phyloP scores from a whole-genome alignment of 495 filamentous ascomycete species.

The Terfezia claveryi region DNA sequence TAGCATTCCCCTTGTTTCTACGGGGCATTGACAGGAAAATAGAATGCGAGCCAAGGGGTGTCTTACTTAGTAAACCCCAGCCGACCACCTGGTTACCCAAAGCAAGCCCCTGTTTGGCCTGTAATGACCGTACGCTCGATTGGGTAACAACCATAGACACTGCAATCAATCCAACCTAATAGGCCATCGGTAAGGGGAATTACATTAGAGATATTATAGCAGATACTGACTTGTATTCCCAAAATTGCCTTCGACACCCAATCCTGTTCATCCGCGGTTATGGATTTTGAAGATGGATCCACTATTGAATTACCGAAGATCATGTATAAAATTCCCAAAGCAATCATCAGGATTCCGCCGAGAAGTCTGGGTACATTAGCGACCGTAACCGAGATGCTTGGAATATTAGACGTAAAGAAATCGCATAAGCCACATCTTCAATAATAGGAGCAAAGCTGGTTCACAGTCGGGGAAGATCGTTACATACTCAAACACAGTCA shows the following conservation, averaged over 20 bases:
- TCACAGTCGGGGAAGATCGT: slow-evolving; percentile 20
- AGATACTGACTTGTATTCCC: slow-evolving; percentile 29
- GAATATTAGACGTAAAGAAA: neutral
- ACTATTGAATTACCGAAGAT: slow-evolving; percentile 54
- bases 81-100: slow-evolving; percentile 72
- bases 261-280: slow-evolving; percentile 5
- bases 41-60: neutral
- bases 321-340: slow-evolving; percentile 54
- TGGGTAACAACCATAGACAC: slow-evolving; percentile 70
- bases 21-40: slow-evolving; percentile 3
- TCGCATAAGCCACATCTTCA: slow-evolving; percentile 27
- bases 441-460: slow-evolving; percentile 50
- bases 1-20: neutral
- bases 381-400: too few species aligned
- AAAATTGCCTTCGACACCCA: slow-evolving; percentile 28
- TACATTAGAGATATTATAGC: neutral
- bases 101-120: slow-evolving; percentile 73
- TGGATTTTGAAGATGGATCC: neutral
- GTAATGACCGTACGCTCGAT: slow-evolving; percentile 57
- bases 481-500: slow-evolving; percentile 23
- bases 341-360: neutral
- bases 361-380: neutral
- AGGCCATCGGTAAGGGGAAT: neutral
- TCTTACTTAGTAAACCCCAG: slow-evolving; percentile 60
- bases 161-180: slow-evolving; percentile 50